phyloP scores from a whole-genome alignment of 2,329 filamentous ascomycete species.

The Setomelanomma holmii region DNA sequence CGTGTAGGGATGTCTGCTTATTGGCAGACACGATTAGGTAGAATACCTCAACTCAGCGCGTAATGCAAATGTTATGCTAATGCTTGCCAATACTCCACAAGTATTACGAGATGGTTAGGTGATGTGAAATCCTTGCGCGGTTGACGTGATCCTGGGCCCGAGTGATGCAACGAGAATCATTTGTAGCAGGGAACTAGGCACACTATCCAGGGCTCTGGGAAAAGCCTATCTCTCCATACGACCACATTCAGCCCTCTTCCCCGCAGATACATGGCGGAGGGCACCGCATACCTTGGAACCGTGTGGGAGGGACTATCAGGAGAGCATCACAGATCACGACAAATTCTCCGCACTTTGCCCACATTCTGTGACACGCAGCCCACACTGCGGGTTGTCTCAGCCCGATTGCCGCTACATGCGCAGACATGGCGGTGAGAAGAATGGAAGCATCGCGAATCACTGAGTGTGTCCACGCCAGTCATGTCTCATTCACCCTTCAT shows the following conservation, averaged over 20 bases:
- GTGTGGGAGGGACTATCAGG: slow-evolving; percentile 11
- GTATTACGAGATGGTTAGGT: slow-evolving; percentile 43
- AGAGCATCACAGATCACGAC: slow-evolving; percentile 20
- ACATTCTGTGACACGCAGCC: slow-evolving; percentile 17
- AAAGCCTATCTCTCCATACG: slow-evolving; percentile 12
- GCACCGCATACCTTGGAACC: neutral
- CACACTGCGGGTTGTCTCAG: slow-evolving; percentile 23
- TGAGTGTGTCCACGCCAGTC: slow-evolving; percentile 2
- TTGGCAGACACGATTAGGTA: slow-evolving; percentile 40
- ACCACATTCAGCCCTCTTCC: slow-evolving; percentile 13
- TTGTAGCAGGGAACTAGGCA: slow-evolving; percentile 23
- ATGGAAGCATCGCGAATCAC: slow-evolving; percentile 3
- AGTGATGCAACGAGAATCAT: slow-evolving; percentile 36
- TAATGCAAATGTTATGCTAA: slow-evolving; percentile 36
- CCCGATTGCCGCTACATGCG: slow-evolving; percentile 3
- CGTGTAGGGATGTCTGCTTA: slow-evolving; percentile 34
- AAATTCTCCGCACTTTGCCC: slow-evolving; percentile 19
- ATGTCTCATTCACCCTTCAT: slow-evolving; percentile 21
- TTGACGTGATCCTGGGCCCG: slow-evolving; percentile 44
- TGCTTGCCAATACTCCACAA: slow-evolving; percentile 19
- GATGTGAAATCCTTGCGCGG: slow-evolving; percentile 13
- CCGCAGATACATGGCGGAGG: slow-evolving; percentile 17
- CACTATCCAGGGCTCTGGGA: slow-evolving; percentile 23
- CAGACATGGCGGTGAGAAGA: slow-evolving; percentile 19
- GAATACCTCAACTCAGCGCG: slow-evolving; percentile 40